These are phyloP conservation scores for Pichia cabralensis DNA, from an alignment of 805 yeast genomes.

Conservation along the genomic window DNA sequence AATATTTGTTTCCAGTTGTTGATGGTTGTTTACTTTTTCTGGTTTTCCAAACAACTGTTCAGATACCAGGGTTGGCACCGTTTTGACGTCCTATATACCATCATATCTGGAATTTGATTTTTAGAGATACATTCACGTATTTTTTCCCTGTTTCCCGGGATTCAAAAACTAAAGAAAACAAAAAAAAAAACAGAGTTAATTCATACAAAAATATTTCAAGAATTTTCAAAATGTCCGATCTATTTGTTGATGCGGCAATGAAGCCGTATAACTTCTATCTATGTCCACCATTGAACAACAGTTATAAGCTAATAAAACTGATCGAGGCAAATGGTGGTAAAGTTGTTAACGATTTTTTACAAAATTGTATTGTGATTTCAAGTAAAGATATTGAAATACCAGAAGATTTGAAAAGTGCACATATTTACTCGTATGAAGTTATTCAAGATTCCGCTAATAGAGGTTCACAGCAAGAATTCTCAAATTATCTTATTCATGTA, in stretches of 20 bases:
- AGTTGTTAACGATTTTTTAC: constrained; percentile 8
- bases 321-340: constrained; percentile 14
- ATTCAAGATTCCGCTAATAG: constrained; percentile 11
- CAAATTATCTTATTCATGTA: constrained; percentile 10
- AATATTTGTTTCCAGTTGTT: too few relatives aligned
- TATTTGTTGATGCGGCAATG: constrained; percentile 9
- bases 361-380: constrained; percentile 11
- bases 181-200: too few relatives aligned
- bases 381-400: constrained; percentile 7
- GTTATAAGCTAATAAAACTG: constrained; percentile 6
- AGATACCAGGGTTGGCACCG: too few relatives aligned
- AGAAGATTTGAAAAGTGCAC: constrained; percentile 9
- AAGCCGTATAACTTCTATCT: constrained; percentile 14
- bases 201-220: too few relatives aligned
- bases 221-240: too few relatives aligned
- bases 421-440: constrained; percentile 12
- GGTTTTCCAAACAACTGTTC: too few relatives aligned
- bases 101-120: too few relatives aligned
- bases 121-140: too few relatives aligned
- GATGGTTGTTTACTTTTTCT: too few relatives aligned
- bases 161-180: too few relatives aligned
- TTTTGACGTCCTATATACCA: too few relatives aligned
- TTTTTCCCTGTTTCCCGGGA: too few relatives aligned
- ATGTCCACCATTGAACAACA: constrained; percentile 11
- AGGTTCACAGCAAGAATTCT: constrained; percentile 12